Percentiles rank a stretch among this genome's conserved stretches.
Conservation (phyloP, 306 rosid genomes). For the Prunus mongolica region DNA sequence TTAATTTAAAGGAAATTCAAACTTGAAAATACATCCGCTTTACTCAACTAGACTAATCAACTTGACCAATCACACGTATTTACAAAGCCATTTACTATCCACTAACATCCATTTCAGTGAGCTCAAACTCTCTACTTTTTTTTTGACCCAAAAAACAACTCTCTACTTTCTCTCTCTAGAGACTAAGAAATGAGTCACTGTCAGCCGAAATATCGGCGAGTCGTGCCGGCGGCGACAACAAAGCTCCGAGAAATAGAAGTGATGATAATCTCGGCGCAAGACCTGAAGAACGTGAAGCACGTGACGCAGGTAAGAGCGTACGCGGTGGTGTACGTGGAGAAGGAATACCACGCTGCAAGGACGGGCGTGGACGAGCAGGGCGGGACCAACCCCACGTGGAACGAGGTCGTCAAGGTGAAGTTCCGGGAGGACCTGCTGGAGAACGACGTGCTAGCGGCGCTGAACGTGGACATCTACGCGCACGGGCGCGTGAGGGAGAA, state of each 20-base stretch:
- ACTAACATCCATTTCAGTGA: no score
- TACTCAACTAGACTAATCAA: no score
- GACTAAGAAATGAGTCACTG: not conserved
- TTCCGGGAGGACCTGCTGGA: constrained; percentile 20
- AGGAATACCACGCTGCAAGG: constrained; percentile 10
- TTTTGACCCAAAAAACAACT: no score
- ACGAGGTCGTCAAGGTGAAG: constrained; percentile 23
- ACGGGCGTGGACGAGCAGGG: constrained; percentile 25
- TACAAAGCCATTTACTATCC: no score
- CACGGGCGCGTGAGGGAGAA: constrained; percentile 21
- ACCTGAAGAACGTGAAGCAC: constrained; percentile 30
- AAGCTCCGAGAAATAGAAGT: constrained; percentile 25
- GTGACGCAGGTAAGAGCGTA: constrained; percentile 19
- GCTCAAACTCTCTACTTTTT: no score
- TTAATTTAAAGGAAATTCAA: no score
- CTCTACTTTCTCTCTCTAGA: not conserved
- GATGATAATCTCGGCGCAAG: constrained; percentile 27
- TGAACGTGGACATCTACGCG: constrained; percentile 29
- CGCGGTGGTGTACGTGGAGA: constrained; percentile 23
- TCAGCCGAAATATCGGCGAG: not conserved
- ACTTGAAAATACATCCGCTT: no score
- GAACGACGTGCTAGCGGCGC: constrained; percentile 16
- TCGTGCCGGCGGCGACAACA: not conserved
- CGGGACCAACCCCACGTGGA: constrained; percentile 17
- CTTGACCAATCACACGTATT: no score